These are phyloP conservation scores for Tanacetum coccineum DNA, from an alignment of 129 eudicot genomes.

Conservation along the genomic window DNA sequence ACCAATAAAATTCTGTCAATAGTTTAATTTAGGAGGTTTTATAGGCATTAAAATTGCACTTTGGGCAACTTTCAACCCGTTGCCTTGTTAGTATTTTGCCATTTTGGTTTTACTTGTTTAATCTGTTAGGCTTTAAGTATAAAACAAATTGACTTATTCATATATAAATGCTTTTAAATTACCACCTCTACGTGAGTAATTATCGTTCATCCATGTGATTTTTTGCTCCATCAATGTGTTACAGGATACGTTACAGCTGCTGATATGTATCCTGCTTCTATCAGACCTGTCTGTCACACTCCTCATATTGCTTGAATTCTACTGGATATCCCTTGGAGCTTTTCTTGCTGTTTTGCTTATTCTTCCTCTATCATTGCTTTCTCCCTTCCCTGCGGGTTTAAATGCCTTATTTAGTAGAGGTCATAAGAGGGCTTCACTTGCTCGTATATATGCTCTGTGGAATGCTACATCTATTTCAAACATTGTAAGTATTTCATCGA, in stretches of 20 bases:
- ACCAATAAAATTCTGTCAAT: background rate
- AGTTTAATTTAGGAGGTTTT: constrained; percentile 2
- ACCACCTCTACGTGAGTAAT: background rate
- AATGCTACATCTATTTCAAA: constrained; percentile 77
- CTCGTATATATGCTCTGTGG: constrained; percentile 92
- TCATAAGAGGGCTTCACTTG: constrained; percentile 78
- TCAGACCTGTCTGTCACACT: constrained; percentile 75
- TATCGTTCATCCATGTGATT: constrained; percentile 18
- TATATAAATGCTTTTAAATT: background rate
- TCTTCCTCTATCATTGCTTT: constrained; percentile 84
- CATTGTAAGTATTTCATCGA: constrained; percentile 49
- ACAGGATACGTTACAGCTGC: constrained; percentile 83
- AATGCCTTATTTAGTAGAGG: constrained; percentile 88
- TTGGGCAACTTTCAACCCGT: background rate
- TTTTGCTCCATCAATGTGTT: constrained; percentile 18
- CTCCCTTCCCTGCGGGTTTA: constrained; percentile 92
- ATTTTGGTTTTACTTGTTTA: background rate
- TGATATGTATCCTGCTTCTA: constrained; percentile 73
- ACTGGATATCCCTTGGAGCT: constrained; percentile 85
- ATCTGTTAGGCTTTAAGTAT: constrained; percentile 5
- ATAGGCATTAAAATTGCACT: background rate
- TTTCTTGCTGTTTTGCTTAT: constrained; percentile 83
- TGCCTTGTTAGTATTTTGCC: background rate
- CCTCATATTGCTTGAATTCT: constrained; percentile 69
- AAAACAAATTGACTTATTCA: background rate